phyloP scores from a whole-genome alignment of 1,139 yeast species.

The Petasospora fabianii region DNA sequence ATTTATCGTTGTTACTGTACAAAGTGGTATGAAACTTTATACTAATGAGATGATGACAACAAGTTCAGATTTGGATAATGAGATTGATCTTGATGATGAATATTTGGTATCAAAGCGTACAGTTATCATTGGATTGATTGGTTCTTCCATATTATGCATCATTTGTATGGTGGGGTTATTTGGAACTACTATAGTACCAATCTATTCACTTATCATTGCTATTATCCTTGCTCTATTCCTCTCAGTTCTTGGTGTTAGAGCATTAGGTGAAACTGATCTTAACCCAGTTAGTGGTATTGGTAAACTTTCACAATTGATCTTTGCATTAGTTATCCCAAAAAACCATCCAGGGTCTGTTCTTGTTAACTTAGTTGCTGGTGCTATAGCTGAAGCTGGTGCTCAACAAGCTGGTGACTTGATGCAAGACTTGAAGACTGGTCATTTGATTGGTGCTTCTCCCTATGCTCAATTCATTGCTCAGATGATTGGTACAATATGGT shows the following conservation, averaged over 20 bases:
- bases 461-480: slow-evolving; percentile 90
- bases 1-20: slow-evolving; percentile 58
- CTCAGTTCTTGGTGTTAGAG: slow-evolving; percentile 85
- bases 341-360: slow-evolving; percentile 77
- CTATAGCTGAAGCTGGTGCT: slow-evolving; percentile 97
- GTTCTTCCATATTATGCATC: slow-evolving; percentile 66
- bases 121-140: slow-evolving; percentile 57
- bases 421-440: slow-evolving; percentile 97
- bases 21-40: slow-evolving; percentile 34
- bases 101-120: slow-evolving; percentile 50
- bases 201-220: slow-evolving; percentile 66
- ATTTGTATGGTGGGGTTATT: slow-evolving; percentile 62
- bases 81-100: slow-evolving; percentile 32
- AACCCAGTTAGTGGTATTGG: slow-evolving; percentile 98
- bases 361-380: slow-evolving; percentile 89
- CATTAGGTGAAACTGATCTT: slow-evolving; percentile 93
- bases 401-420: slow-evolving; percentile 98
- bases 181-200: slow-evolving; percentile 60
- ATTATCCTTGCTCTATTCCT: slow-evolving; percentile 71
- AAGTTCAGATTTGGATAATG: slow-evolving; percentile 6
- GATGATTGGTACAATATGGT: slow-evolving; percentile 79
- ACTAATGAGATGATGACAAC: slow-evolving; percentile 11
- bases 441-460: slow-evolving; percentile 87
- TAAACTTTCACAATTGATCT: slow-evolving; percentile 81
- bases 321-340: slow-evolving; percentile 78